These are phyloP conservation scores for Ophiostoma sp. DNA, from an alignment of 2,329 filamentous ascomycete genomes.

Conservation along the genomic window DNA sequence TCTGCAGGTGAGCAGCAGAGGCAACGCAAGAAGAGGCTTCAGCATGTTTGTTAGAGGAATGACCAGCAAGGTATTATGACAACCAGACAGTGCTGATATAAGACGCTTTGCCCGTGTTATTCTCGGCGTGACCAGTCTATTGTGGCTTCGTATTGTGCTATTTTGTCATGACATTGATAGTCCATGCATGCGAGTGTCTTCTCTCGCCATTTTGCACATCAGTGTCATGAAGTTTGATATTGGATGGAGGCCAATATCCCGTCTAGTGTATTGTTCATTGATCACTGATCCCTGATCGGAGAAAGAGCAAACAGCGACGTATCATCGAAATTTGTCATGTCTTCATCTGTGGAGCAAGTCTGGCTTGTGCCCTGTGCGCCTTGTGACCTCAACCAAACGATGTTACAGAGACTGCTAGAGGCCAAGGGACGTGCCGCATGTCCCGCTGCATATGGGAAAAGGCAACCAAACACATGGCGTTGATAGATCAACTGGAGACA, in stretches of 20 bases:
- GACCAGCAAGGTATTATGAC: neutral
- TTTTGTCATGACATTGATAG: neutral
- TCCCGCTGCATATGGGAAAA: conserved; percentile 2
- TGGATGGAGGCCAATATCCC: neutral
- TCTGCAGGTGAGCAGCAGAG: conserved; percentile 8
- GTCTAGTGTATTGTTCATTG: too few relatives aligned
- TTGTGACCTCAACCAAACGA: neutral
- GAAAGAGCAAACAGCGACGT: neutral
- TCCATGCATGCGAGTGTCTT: neutral
- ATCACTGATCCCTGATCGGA: too few relatives aligned
- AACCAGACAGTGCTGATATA: neutral
- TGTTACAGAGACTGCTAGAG: neutral
- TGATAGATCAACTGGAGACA: neutral
- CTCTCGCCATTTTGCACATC: neutral
- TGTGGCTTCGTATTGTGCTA: neutral
- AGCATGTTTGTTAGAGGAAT: neutral
- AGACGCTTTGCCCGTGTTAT: neutral
- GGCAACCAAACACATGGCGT: neutral
- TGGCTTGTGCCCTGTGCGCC: neutral
- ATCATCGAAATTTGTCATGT: neutral
- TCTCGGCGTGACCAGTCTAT: neutral
- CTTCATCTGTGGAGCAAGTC: neutral
- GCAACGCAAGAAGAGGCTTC: neutral
- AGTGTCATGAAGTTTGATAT: neutral
- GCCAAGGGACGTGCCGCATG: conserved; percentile 12